Evolutionary conservation across 2,329 filamentous ascomycete genomes (phyloP).

Genomic region (Aureobasidium sp.): DNA sequence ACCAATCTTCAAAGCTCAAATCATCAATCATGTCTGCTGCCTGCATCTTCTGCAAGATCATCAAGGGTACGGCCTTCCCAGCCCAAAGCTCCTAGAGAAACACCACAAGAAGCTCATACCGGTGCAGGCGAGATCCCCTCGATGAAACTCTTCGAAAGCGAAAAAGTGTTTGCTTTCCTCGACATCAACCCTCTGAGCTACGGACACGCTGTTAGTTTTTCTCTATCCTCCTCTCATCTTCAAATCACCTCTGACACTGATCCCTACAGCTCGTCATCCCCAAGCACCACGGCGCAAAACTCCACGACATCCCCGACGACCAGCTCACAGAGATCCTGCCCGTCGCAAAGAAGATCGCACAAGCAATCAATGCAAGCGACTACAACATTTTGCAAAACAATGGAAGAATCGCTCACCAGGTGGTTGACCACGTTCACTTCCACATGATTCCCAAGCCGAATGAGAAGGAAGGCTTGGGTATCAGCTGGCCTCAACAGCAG

Average conservation of each 20-base stretch:
- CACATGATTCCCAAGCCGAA: conserved; percentile 98
- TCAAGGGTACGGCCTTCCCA: conserved; percentile 60
- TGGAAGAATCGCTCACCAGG: conserved; percentile 81
- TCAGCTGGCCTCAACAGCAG: conserved; percentile 70
- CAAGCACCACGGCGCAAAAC: conserved; percentile 87
- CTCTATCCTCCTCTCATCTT: background rate
- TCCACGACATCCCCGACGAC: conserved; percentile 88
- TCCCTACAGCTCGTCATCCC: conserved; percentile 77
- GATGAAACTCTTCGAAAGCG: conserved; percentile 92
- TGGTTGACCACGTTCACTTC: conserved; percentile 92
- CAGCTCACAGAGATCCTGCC: conserved; percentile 76
- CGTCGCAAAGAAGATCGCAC: conserved; percentile 78
- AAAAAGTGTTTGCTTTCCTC: conserved; percentile 90
- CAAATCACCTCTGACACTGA: background rate
- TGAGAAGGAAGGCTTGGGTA: conserved; percentile 66
- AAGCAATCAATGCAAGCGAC: conserved; percentile 66
- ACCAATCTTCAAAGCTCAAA: background rate
- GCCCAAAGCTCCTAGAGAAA: background rate
- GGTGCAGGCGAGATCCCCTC: conserved; percentile 81
- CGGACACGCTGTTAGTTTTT: conserved; percentile 70
- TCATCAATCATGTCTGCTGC: conserved; percentile 28
- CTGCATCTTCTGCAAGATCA: conserved; percentile 97
- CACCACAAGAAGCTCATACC: background rate
- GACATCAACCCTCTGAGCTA: conserved; percentile 86
- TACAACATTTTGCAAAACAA: conserved; percentile 98